phyloP scores from a whole-genome alignment of 441 rosid species.

The Erysimum pusillum region DNA sequence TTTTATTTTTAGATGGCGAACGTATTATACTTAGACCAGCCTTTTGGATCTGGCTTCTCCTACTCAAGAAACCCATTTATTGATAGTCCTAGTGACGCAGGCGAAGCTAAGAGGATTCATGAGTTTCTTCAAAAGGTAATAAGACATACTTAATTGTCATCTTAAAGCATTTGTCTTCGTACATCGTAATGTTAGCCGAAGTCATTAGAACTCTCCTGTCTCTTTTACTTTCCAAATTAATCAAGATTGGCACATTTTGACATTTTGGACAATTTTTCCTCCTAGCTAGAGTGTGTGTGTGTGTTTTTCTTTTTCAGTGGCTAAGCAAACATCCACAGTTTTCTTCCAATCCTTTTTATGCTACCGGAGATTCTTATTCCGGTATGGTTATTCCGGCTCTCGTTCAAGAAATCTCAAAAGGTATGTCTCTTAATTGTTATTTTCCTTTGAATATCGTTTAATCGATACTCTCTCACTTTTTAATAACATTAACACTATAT shows the following conservation, averaged over 20 bases:
- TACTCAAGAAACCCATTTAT: conserved; percentile 45
- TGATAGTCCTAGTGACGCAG: conserved; percentile 43
- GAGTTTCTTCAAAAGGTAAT: conserved; percentile 52
- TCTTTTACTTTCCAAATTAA: too few species aligned
- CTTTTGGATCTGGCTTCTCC: conserved; percentile 59
- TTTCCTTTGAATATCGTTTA: neutral
- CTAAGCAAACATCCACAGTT: conserved; percentile 45
- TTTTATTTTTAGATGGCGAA: conserved; percentile 45
- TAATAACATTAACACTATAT: neutral
- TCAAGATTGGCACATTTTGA: neutral
- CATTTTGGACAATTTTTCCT: too few species aligned
- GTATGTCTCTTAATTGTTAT: conserved; percentile 17
- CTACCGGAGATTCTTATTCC: conserved; percentile 50
- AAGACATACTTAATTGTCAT: too few species aligned
- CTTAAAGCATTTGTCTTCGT: too few species aligned
- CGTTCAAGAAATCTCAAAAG: conserved; percentile 47
- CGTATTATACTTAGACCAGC: conserved; percentile 57
- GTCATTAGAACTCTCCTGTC: neutral
- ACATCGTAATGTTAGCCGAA: neutral
- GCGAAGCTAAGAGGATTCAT: conserved; percentile 22
- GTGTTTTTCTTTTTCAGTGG: conserved; percentile 41
- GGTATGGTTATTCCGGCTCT: conserved; percentile 52
- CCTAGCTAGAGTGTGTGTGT: too few species aligned
- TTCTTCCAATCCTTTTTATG: conserved; percentile 40
- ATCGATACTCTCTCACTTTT: neutral